Percentiles rank a stretch among this genome's conserved stretches.
Conservation (phyloP, 768 basidiomycete species). For the Lentinula raphanica region DNA sequence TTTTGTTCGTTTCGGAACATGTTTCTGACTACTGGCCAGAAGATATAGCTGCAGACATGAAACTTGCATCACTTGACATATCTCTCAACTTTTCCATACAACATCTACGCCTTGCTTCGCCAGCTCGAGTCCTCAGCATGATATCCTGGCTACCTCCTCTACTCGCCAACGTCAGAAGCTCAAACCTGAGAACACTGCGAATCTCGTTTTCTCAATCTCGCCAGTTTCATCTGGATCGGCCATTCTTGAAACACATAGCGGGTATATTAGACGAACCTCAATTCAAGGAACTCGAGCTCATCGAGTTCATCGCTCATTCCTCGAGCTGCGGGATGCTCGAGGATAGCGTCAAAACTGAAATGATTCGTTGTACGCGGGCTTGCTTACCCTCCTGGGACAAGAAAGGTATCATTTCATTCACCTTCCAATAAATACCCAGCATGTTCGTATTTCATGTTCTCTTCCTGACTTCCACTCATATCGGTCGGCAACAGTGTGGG, state of each 20-base stretch:
- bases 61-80: constrained; percentile 16
- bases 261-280: constrained; percentile 16
- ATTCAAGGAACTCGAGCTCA: constrained; percentile 16
- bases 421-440: background rate
- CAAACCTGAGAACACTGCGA: constrained; percentile 17
- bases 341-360: background rate
- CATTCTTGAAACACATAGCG: constrained; percentile 19
- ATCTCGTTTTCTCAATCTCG: constrained; percentile 24
- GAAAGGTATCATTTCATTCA: background rate
- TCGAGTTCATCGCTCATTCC: constrained; percentile 22
- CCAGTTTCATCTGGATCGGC: constrained; percentile 26
- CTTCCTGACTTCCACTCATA: no score
- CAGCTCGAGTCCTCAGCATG: constrained; percentile 22
- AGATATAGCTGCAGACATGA: constrained; percentile 12
- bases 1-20: background rate
- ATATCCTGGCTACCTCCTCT: constrained; percentile 24
- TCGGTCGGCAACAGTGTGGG: no score
- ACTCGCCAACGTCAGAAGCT: constrained; percentile 11
- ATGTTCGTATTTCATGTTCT: no score
- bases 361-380: constrained; percentile 5
- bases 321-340: background rate
- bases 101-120: constrained; percentile 21
- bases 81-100: constrained; percentile 17
- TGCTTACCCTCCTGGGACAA: constrained; percentile 2
- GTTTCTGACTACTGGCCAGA: background rate